phyloP scores from a whole-genome alignment of 352 stramenopile genomes.

The Pythium aphanidermatum region DNA sequence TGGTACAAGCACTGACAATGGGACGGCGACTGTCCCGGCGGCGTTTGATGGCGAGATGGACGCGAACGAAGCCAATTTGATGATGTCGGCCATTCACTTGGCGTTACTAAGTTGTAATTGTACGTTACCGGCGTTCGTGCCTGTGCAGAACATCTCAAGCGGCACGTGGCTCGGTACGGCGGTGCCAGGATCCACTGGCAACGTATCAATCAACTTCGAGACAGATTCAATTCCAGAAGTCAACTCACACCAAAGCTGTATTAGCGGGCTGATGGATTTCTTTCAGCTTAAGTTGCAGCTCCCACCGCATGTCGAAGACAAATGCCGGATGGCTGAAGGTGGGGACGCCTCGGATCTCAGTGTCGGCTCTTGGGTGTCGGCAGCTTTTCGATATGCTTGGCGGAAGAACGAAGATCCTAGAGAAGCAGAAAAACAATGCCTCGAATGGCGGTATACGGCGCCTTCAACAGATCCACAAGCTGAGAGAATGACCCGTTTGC shows the following conservation, averaged over 20 bases:
- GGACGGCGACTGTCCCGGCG: background rate
- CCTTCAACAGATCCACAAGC: background rate
- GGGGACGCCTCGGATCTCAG: slow-evolving; percentile 31
- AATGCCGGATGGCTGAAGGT: slow-evolving; percentile 29
- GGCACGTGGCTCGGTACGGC: slow-evolving; percentile 63
- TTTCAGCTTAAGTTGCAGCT: slow-evolving; percentile 80
- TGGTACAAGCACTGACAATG: background rate
- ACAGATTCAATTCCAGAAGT: slow-evolving; percentile 67
- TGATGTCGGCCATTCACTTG: slow-evolving; percentile 67
- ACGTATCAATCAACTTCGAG: slow-evolving; percentile 71
- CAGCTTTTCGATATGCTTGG: slow-evolving; percentile 63
- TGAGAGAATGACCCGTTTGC: slow-evolving; percentile 1
- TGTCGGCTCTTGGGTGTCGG: slow-evolving; percentile 58
- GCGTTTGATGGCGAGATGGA: slow-evolving; percentile 35
- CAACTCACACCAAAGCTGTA: slow-evolving; percentile 67
- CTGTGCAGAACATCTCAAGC: slow-evolving; percentile 41
- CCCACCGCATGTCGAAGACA: slow-evolving; percentile 51
- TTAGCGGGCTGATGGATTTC: slow-evolving; percentile 73
- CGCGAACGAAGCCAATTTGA: slow-evolving; percentile 51
- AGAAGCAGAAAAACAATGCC: slow-evolving; percentile 20
- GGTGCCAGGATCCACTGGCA: slow-evolving; percentile 60
- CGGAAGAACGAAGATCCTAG: slow-evolving; percentile 34
- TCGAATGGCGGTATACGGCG: slow-evolving; percentile 3
- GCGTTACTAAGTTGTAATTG: slow-evolving; percentile 79
- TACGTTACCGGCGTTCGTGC: slow-evolving; percentile 73